Percentiles rank a stretch among this genome's conserved stretches.
Conservation (phyloP, 306 rosid species). For the Malus fusca region DNA sequence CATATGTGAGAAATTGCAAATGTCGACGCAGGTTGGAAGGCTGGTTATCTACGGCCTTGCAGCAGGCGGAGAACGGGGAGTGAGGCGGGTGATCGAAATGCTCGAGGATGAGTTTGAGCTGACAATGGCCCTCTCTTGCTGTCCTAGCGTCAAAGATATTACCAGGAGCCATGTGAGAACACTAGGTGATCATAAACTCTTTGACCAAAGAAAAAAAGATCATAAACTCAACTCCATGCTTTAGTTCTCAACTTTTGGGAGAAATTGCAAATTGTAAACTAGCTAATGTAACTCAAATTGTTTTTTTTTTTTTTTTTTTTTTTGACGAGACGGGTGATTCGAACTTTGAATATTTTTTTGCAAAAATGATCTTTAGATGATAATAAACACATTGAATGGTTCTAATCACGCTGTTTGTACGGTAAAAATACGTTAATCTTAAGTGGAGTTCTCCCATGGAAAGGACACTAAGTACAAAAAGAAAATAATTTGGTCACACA, state of each 20-base stretch:
- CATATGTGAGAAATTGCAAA: not conserved
- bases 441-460: too few species aligned
- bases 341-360: too few species aligned
- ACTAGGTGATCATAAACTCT: slow-evolving; percentile 8
- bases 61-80: slow-evolving; percentile 51
- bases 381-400: too few species aligned
- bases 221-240: slow-evolving; percentile 33
- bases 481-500: too few species aligned
- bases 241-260: not conserved
- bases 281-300: too few species aligned
- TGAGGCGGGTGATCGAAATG: slow-evolving; percentile 39
- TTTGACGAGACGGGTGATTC: too few species aligned
- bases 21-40: slow-evolving; percentile 44
- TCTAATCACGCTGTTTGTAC: too few species aligned
- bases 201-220: not conserved
- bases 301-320: too few species aligned
- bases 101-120: slow-evolving; percentile 52
- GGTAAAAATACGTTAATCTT: too few species aligned
- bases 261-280: too few species aligned
- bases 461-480: too few species aligned
- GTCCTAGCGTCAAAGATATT: slow-evolving; percentile 34
- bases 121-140: slow-evolving; percentile 50
- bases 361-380: too few species aligned
- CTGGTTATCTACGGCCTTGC: slow-evolving; percentile 43
- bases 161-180: slow-evolving; percentile 47